A percentile compares a stretch with the other conserved stretches of the same genome.
Conservation (phyloP, 1,284 basidiomycete species). For the Sphaerobolus stellatus region DNA sequence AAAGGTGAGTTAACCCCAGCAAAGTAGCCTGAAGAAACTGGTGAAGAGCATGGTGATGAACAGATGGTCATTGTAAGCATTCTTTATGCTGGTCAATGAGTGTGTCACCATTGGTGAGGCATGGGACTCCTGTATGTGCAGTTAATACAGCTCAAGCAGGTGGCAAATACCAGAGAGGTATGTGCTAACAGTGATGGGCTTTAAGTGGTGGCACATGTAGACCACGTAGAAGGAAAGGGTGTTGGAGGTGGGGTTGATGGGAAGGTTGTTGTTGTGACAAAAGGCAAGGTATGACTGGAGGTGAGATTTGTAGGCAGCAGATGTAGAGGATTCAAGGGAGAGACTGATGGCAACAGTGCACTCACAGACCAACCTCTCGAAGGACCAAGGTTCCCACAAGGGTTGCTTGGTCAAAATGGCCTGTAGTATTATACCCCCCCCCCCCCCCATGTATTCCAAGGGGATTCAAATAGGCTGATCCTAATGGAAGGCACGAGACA, state of each 20-base stretch:
- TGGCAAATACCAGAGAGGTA: neutral
- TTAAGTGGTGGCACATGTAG: neutral
- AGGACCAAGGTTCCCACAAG: conserved; percentile 9
- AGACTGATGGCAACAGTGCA: conserved; percentile 13
- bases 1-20: neutral
- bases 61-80: neutral
- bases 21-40: neutral
- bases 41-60: neutral
- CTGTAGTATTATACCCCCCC: conserved; percentile 1
- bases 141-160: neutral
- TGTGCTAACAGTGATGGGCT: neutral
- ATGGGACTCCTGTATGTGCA: neutral
- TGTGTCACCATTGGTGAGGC: neutral
- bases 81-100: neutral
- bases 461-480: conserved; percentile 5
- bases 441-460: conserved; percentile 10
- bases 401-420: conserved; percentile 7
- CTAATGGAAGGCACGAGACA: neutral
- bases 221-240: neutral
- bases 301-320: conserved; percentile 8
- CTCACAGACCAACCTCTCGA: conserved; percentile 10
- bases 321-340: conserved; percentile 10
- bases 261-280: conserved; percentile 15
- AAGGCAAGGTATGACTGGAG: conserved; percentile 14
- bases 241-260: conserved; percentile 16